Conservation (phyloP, 2,329 filamentous ascomycete genomes). For the Xylariaceae sp. region DNA sequence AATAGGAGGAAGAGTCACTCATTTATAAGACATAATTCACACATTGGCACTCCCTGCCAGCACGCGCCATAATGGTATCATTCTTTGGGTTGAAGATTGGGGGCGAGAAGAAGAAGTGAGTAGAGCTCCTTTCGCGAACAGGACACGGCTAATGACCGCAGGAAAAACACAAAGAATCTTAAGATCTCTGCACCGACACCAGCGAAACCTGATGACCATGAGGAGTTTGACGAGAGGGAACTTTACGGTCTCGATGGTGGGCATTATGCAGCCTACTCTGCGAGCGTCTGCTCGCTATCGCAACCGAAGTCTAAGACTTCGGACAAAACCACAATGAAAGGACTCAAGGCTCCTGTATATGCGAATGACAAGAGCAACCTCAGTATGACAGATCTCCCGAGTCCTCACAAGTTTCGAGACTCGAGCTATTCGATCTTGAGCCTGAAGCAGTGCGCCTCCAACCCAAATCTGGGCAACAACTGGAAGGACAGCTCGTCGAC, state of each 20-base stretch:
- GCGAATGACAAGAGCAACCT: slow-evolving; percentile 32
- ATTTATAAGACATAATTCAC: too few species aligned
- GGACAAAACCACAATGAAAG: slow-evolving; percentile 17
- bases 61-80: slow-evolving; percentile 44
- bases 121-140: slow-evolving; percentile 4
- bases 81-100: slow-evolving; percentile 56
- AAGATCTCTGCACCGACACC: slow-evolving; percentile 14
- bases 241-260: slow-evolving; percentile 11
- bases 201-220: slow-evolving; percentile 13
- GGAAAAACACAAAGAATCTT: slow-evolving; percentile 31
- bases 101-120: slow-evolving; percentile 47
- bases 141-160: slow-evolving; percentile 17
- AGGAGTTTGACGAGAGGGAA: slow-evolving; percentile 3
- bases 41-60: too few species aligned
- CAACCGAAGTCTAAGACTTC: slow-evolving; percentile 40
- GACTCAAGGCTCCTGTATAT: slow-evolving; percentile 27
- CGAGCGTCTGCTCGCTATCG: slow-evolving; percentile 16
- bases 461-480: slow-evolving; percentile 28
- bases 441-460: slow-evolving; percentile 24
- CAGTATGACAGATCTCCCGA: slow-evolving; percentile 42
- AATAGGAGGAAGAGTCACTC: neutral
- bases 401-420: slow-evolving; percentile 14
- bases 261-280: slow-evolving; percentile 6
- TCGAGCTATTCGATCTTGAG: slow-evolving; percentile 22
- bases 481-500: slow-evolving; percentile 32